Evolutionary conservation across 306 rosid species (phyloP).

Genomic region (Cicer pinnatifidum): DNA sequence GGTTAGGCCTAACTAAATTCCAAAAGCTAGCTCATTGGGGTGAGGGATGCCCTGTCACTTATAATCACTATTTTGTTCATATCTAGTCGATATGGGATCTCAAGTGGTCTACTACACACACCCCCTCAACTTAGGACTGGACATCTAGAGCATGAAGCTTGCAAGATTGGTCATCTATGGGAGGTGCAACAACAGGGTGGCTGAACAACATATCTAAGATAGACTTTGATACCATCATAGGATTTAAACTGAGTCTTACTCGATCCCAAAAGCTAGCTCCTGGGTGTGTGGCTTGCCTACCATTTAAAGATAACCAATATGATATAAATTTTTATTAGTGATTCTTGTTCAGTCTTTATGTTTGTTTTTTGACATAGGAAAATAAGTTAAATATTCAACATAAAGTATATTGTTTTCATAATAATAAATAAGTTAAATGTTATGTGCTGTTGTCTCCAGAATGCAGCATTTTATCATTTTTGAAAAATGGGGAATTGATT

Average conservation of each 20-base stretch:
- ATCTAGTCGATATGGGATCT: neutral
- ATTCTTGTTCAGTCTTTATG: slow-evolving; percentile 4
- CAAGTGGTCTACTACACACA: neutral
- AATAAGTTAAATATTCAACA: neutral
- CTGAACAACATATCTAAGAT: neutral
- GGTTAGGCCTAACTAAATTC: neutral
- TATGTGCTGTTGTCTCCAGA: slow-evolving; percentile 20
- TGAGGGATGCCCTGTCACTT: neutral
- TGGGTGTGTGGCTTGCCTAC: neutral
- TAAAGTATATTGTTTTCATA: neutral
- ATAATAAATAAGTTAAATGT: neutral
- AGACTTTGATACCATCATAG: neutral
- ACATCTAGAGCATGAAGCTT: neutral
- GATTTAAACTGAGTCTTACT: neutral
- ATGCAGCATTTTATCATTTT: slow-evolving; percentile 21
- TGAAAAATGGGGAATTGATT: neutral
- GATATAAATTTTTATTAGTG: slow-evolving; percentile 3
- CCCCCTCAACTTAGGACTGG: neutral
- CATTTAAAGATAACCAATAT: neutral
- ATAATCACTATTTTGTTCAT: neutral
- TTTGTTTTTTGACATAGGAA: neutral
- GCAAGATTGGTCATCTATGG: neutral
- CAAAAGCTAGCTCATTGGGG: neutral
- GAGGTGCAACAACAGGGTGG: neutral
- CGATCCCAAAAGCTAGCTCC: neutral